phyloP scores from a whole-genome alignment of 257 asterid genomes.

The Coffea canephora region DNA sequence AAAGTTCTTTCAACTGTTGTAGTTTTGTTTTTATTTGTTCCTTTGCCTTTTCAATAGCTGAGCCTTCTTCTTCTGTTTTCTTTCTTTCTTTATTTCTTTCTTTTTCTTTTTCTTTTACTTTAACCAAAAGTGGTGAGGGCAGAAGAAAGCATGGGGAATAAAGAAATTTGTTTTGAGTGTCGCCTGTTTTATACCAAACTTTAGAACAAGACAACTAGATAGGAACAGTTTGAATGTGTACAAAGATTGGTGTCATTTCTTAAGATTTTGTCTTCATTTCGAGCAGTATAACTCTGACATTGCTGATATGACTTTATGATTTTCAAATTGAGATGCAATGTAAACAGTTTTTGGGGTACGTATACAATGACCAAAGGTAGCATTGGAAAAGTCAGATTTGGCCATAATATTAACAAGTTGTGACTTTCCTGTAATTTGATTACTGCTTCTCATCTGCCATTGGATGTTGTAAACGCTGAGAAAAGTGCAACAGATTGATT shows the following conservation, averaged over 20 bases:
- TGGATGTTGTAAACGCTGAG: background rate
- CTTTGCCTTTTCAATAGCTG: background rate
- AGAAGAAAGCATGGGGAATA: background rate
- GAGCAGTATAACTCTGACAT: background rate
- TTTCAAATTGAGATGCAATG: background rate
- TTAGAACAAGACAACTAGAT: background rate
- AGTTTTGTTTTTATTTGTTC: too few species aligned
- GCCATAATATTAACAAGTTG: background rate
- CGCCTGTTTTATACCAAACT: background rate
- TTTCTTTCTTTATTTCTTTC: too few species aligned
- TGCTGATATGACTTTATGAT: background rate
- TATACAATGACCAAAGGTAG: background rate
- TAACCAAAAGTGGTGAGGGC: background rate
- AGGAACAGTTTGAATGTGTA: conserved; percentile 6
- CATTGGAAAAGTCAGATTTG: background rate
- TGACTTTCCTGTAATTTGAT: background rate
- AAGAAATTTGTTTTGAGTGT: background rate
- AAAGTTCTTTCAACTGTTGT: background rate
- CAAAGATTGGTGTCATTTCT: background rate
- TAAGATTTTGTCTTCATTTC: background rate
- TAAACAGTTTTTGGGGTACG: background rate
- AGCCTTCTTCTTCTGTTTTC: too few species aligned
- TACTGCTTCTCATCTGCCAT: background rate
- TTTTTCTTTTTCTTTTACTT: too few species aligned
- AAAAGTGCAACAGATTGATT: background rate